These are phyloP conservation scores for Zasmidium cellare DNA, from an alignment of 2,329 filamentous ascomycete species.

Conservation along the genomic window DNA sequence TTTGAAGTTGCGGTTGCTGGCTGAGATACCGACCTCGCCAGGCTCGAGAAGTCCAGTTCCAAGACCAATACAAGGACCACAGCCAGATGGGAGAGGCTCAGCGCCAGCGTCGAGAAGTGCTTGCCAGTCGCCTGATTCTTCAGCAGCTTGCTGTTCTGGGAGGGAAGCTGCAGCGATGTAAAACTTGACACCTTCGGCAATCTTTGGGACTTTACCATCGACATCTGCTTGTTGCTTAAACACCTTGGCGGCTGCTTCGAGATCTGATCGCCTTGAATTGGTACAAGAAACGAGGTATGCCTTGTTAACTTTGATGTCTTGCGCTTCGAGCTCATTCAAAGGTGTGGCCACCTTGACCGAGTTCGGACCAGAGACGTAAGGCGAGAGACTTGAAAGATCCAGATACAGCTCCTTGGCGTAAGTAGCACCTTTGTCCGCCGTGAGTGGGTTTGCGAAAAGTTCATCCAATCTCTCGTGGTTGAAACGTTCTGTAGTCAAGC, in stretches of 20 bases:
- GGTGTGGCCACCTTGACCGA: conserved; percentile 86
- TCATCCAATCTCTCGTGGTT: conserved; percentile 72
- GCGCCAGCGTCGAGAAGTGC: conserved; percentile 78
- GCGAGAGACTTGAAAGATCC: conserved; percentile 78
- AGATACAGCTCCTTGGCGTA: conserved; percentile 85
- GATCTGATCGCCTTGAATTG: conserved; percentile 77
- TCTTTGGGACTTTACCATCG: conserved; percentile 64
- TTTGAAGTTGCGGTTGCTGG: conserved; percentile 87
- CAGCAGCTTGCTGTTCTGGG: conserved; percentile 73
- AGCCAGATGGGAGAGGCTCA: conserved; percentile 67
- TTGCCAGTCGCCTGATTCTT: conserved; percentile 85
- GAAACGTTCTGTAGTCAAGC: conserved; percentile 60
- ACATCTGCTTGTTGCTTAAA: conserved; percentile 74
- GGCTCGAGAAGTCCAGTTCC: conserved; percentile 76
- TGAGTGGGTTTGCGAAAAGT: conserved; percentile 65
- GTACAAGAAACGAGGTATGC: conserved; percentile 91
- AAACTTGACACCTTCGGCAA: conserved; percentile 75
- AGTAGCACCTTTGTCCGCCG: conserved; percentile 71
- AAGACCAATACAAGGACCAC: conserved; percentile 84
- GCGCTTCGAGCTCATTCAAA: conserved; percentile 67
- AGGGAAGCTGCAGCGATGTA: conserved; percentile 87
- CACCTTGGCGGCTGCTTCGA: conserved; percentile 78
- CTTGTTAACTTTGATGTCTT: conserved; percentile 77
- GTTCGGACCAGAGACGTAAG: conserved; percentile 84
- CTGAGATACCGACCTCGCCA: conserved; percentile 83